Percentiles rank a stretch among this genome's conserved stretches.
Evolutionary conservation across 2,329 filamentous ascomycete genomes (phyloP).

Genomic region (Hypoxylon sp.): DNA sequence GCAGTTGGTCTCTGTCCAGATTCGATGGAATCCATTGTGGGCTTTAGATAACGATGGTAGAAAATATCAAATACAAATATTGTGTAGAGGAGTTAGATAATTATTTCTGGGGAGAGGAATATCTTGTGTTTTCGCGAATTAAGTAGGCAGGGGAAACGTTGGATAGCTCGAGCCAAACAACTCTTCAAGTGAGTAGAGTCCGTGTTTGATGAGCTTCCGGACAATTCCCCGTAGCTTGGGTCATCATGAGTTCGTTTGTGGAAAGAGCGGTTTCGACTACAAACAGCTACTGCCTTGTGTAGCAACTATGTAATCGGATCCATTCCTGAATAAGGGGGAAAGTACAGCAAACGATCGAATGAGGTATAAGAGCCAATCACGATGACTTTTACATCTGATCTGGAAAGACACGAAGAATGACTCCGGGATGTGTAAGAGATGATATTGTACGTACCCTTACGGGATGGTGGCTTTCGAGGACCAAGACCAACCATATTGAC

Average conservation of each 20-base stretch:
- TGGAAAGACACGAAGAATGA: slow-evolving; percentile 9
- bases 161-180: not conserved
- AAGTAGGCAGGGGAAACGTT: not conserved
- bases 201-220: not conserved
- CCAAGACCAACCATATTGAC: slow-evolving; percentile 61
- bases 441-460: slow-evolving; percentile 70
- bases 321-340: too few relatives aligned
- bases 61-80: not conserved
- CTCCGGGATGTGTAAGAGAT: slow-evolving; percentile 20
- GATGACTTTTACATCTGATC: not conserved
- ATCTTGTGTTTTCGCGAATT: not conserved
- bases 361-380: too few relatives aligned
- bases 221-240: not conserved
- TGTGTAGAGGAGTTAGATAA: slow-evolving; percentile 4
- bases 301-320: too few relatives aligned
- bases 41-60: slow-evolving; percentile 8
- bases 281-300: not conserved
- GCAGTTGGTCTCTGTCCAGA: slow-evolving; percentile 17
- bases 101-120: not conserved
- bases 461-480: slow-evolving; percentile 59
- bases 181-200: too few relatives aligned
- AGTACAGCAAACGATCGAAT: too few relatives aligned
- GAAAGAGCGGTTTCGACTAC: slow-evolving; percentile 17
- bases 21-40: slow-evolving; percentile 28
- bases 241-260: slow-evolving; percentile 9